These are phyloP conservation scores for Fusarium sp. DNA, from an alignment of 2,329 filamentous ascomycete species.

Conservation along the genomic window DNA sequence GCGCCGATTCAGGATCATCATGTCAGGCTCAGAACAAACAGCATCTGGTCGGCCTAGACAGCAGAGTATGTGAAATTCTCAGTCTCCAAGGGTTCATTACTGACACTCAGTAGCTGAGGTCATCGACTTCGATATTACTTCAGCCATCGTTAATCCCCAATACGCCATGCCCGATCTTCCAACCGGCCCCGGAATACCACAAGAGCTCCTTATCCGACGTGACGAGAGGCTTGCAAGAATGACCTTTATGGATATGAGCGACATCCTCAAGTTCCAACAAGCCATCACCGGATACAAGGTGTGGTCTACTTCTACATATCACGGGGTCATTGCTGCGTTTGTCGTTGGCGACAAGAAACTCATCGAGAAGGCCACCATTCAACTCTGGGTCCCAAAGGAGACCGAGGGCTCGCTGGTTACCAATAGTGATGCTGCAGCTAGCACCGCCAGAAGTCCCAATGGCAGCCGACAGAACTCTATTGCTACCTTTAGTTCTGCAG, in stretches of 20 bases:
- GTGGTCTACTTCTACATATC: slow-evolving; percentile 45
- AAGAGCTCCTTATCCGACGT: slow-evolving; percentile 47
- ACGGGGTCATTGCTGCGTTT: slow-evolving; percentile 45
- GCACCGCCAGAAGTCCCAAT: slow-evolving; percentile 4
- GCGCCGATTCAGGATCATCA: slow-evolving; percentile 43
- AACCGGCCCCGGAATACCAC: slow-evolving; percentile 16
- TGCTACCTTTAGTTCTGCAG: slow-evolving; percentile 15
- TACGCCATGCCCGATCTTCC: slow-evolving; percentile 41
- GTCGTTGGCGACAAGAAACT: slow-evolving; percentile 42
- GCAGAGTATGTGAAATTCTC: slow-evolving; percentile 28
- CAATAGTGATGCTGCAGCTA: slow-evolving; percentile 39
- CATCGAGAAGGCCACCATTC: slow-evolving; percentile 46
- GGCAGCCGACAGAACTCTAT: slow-evolving; percentile 32
- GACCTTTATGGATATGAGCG: slow-evolving; percentile 41
- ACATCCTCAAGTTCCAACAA: slow-evolving; percentile 50
- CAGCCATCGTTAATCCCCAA: slow-evolving; percentile 45
- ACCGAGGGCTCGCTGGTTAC: slow-evolving; percentile 45
- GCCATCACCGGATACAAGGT: slow-evolving; percentile 50
- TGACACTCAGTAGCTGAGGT: slow-evolving; percentile 39
- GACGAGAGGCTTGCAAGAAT: slow-evolving; percentile 49
- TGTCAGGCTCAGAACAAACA: slow-evolving; percentile 40
- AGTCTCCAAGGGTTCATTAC: background rate
- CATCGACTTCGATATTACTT: slow-evolving; percentile 49
- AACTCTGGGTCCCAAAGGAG: slow-evolving; percentile 49
- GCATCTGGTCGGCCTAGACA: slow-evolving; percentile 34